These are phyloP conservation scores for Arthrobotrys sphaeroides DNA, from an alignment of 2,329 filamentous ascomycete genomes.

Conservation along the genomic window DNA sequence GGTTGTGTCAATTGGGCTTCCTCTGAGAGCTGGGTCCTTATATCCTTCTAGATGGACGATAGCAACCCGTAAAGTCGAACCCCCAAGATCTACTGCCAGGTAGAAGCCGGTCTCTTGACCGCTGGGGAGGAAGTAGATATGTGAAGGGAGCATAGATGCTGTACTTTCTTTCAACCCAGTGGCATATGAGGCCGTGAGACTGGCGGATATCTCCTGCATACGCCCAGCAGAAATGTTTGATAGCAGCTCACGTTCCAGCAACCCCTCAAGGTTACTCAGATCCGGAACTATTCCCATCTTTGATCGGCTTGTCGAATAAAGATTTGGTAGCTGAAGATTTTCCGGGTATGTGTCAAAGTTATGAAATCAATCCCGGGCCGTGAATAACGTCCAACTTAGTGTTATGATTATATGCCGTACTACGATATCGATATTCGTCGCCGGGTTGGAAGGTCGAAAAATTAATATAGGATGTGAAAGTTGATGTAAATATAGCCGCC, in stretches of 20 bases:
- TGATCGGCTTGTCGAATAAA: not conserved
- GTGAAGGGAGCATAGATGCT: conserved; percentile 44
- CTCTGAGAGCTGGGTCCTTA: conserved; percentile 60
- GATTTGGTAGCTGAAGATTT: not conserved
- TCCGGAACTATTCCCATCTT: conserved; percentile 5
- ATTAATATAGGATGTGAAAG: not conserved
- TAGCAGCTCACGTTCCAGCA: conserved; percentile 20
- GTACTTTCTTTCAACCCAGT: conserved; percentile 25
- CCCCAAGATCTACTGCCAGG: conserved; percentile 70
- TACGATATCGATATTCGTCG: not conserved
- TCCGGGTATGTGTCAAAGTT: not conserved
- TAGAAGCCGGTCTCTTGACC: conserved; percentile 39
- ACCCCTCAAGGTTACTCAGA: not conserved
- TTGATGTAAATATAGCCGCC: not conserved
- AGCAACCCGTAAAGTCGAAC: conserved; percentile 73
- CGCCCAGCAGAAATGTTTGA: not conserved
- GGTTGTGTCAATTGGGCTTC: conserved; percentile 47
- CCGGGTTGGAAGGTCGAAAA: not conserved
- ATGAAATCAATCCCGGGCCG: not conserved
- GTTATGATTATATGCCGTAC: not conserved
- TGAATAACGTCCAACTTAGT: not conserved
- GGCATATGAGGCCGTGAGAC: conserved; percentile 27
- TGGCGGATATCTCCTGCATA: conserved; percentile 33
- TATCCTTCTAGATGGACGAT: conserved; percentile 70
- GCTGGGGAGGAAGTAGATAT: conserved; percentile 43